Conservation (phyloP, 345 rosid genomes). For the Rhodamnia argentea region DNA sequence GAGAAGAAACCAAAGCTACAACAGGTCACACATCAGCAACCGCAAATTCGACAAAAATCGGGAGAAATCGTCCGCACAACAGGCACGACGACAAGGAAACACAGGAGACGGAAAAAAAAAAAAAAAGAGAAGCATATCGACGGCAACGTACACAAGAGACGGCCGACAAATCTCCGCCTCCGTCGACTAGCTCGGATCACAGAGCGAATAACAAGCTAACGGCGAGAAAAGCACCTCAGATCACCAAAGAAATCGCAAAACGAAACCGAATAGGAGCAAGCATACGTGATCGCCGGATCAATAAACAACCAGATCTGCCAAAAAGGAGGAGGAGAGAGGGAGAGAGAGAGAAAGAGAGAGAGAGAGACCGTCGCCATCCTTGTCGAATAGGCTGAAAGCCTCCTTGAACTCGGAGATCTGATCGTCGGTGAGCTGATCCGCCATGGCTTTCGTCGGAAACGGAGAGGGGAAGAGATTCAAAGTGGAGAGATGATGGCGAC, state of each 20-base stretch:
- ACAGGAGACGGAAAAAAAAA: background rate
- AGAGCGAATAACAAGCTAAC: background rate
- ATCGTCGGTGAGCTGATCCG: conserved; percentile 18
- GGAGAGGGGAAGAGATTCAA: background rate
- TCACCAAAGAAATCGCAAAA: background rate
- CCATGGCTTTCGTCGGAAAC: conserved; percentile 2
- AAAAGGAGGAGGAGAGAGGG: background rate
- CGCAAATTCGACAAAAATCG: background rate
- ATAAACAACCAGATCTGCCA: background rate
- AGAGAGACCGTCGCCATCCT: conserved; percentile 21
- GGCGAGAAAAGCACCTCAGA: background rate
- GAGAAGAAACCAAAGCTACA: background rate
- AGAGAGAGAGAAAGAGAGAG: conserved; percentile 7
- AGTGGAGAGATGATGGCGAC: background rate
- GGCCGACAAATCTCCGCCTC: background rate
- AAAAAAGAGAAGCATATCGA: background rate
- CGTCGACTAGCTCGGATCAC: background rate
- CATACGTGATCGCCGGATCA: background rate
- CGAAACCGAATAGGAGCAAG: background rate
- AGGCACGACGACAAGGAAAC: background rate
- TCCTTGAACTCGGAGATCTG: conserved; percentile 26
- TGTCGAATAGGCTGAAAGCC: conserved; percentile 22
- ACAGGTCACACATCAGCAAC: background rate
- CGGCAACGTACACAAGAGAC: background rate
- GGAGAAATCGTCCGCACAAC: background rate